A percentile compares a stretch with the other conserved stretches of the same genome.
Conservation (phyloP, 2,329 filamentous ascomycete genomes). For the Penicillium frequentans region DNA sequence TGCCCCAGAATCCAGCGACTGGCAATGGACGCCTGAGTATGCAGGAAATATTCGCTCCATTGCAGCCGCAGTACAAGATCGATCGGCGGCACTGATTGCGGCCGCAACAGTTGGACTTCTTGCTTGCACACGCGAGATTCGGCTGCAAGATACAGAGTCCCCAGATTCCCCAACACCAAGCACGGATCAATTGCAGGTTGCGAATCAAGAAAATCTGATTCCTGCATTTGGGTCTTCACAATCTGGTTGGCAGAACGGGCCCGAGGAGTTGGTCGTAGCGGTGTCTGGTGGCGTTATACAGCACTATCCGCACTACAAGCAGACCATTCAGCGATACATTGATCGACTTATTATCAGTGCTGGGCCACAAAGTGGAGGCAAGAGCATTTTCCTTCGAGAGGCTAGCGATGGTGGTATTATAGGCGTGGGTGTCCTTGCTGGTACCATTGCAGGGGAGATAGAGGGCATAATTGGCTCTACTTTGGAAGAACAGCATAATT, state of each 20-base stretch:
- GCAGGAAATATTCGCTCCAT: conserved; percentile 62
- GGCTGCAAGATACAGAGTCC: conserved; percentile 28
- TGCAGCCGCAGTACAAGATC: conserved; percentile 65
- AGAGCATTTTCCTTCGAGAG: conserved; percentile 50
- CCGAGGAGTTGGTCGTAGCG: conserved; percentile 67
- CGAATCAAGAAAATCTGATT: conserved; percentile 7
- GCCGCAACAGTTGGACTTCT: conserved; percentile 68
- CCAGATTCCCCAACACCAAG: neutral
- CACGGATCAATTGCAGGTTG: neutral
- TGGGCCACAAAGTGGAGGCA: conserved; percentile 45
- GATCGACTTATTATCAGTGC: conserved; percentile 50
- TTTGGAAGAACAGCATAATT: conserved; percentile 4
- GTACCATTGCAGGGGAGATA: conserved; percentile 39
- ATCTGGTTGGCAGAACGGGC: conserved; percentile 33
- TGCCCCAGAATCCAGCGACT: conserved; percentile 40
- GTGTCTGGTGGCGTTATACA: conserved; percentile 77
- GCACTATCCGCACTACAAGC: conserved; percentile 70
- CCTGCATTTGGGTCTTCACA: conserved; percentile 11
- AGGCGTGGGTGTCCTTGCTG: conserved; percentile 53
- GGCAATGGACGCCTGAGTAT: conserved; percentile 62
- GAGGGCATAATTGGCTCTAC: conserved; percentile 26
- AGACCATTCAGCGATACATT: conserved; percentile 67
- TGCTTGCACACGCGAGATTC: conserved; percentile 64
- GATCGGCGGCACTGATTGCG: conserved; percentile 70
- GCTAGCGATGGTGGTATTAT: conserved; percentile 54